Percentiles rank a stretch among this genome's conserved stretches.
phyloP scores from a whole-genome alignment of 1,284 basidiomycete genomes.

The Cerrena zonata region DNA sequence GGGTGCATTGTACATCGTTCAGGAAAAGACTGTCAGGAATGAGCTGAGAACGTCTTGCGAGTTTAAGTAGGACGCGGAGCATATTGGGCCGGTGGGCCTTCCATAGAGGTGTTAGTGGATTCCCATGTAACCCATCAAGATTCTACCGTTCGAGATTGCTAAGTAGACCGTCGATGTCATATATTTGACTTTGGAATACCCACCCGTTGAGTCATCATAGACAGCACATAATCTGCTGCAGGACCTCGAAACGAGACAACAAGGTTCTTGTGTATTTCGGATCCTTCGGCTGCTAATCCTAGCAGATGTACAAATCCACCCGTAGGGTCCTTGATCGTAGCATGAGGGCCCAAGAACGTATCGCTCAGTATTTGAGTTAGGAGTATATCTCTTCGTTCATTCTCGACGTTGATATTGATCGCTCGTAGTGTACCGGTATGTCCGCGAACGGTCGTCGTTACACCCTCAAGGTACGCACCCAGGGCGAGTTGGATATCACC shows the following conservation, averaged over 20 bases:
- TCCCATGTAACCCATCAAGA: too few relatives aligned
- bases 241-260: not conserved
- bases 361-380: not conserved
- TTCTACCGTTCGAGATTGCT: too few relatives aligned
- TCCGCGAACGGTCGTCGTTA: not conserved
- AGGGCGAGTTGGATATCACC: not conserved
- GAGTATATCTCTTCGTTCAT: not conserved
- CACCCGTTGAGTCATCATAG: not conserved
- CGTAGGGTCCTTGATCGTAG: not conserved
- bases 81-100: not conserved
- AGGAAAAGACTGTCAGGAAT: not conserved
- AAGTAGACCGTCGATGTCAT: too few relatives aligned
- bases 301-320: not conserved
- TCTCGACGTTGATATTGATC: not conserved
- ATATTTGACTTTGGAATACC: too few relatives aligned
- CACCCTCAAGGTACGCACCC: not conserved
- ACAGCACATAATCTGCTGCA: not conserved
- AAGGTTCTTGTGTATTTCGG: not conserved
- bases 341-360: not conserved
- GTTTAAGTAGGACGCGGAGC: slow-evolving; percentile 3
- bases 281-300: not conserved
- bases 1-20: not conserved
- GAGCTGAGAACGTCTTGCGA: not conserved
- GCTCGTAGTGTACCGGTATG: not conserved
- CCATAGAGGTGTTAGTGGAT: not conserved